These are phyloP conservation scores for Xylariaceae sp. DNA, from an alignment of 2,329 filamentous ascomycete genomes.

Conservation along the genomic window DNA sequence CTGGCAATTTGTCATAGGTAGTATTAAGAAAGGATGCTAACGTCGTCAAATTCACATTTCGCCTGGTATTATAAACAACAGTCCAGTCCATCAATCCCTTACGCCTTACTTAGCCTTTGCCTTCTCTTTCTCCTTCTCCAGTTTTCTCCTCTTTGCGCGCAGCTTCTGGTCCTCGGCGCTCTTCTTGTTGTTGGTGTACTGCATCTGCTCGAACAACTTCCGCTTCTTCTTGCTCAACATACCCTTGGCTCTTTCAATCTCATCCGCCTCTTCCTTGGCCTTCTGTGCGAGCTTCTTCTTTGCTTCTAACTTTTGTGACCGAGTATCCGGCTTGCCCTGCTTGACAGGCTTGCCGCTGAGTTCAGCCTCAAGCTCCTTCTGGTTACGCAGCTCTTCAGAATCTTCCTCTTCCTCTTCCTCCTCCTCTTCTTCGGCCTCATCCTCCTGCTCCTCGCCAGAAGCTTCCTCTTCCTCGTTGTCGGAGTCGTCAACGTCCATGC, in stretches of 20 bases:
- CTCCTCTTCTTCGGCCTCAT: conserved; percentile 36
- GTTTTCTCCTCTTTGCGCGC: conserved; percentile 80
- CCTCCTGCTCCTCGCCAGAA: conserved; percentile 44
- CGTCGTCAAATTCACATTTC: neutral
- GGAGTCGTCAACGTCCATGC: conserved; percentile 47
- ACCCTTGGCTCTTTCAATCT: conserved; percentile 88
- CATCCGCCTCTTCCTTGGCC: conserved; percentile 72
- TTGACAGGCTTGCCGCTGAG: conserved; percentile 63
- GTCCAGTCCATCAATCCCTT: conserved; percentile 9
- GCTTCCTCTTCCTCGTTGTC: conserved; percentile 44
- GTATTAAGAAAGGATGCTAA: neutral
- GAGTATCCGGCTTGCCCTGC: conserved; percentile 46
- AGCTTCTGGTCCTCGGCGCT: conserved; percentile 84
- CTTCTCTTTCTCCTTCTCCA: conserved; percentile 58
- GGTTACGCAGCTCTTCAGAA: conserved; percentile 62
- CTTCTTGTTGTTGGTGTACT: conserved; percentile 90
- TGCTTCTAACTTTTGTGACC: conserved; percentile 63
- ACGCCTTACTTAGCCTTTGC: conserved; percentile 23
- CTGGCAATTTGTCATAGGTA: neutral
- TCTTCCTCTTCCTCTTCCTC: conserved; percentile 56
- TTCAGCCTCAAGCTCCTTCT: conserved; percentile 90
- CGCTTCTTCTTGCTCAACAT: conserved; percentile 98
- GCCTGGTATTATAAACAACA: conserved; percentile 16
- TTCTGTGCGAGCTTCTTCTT: conserved; percentile 65
- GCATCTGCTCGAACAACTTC: conserved; percentile 96